Percentiles rank a stretch among this genome's conserved stretches.
These are phyloP conservation scores for Podaxis sp. DNA, from an alignment of 768 basidiomycete genomes.

Conservation along the genomic window DNA sequence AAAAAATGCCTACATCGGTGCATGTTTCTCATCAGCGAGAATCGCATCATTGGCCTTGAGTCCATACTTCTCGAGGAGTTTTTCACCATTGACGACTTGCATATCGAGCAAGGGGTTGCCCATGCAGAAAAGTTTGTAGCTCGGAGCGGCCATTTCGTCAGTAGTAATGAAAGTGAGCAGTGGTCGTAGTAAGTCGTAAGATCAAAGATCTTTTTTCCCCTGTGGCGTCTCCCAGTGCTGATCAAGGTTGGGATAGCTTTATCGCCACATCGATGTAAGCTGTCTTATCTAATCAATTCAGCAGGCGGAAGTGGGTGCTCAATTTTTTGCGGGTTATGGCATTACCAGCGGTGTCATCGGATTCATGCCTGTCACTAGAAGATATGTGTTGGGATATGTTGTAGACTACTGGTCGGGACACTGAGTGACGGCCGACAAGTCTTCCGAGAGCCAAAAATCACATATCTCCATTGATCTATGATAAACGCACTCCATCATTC, in stretches of 20 bases:
- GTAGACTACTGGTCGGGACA: too few relatives aligned
- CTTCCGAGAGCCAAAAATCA: neutral
- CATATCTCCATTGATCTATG: neutral
- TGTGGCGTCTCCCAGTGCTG: neutral
- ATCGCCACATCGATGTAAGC: slow-evolving; percentile 8
- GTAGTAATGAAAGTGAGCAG: neutral
- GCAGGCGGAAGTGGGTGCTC: neutral
- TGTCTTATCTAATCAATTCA: slow-evolving; percentile 10
- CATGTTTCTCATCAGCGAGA: slow-evolving; percentile 86
- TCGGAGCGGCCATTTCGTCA: slow-evolving; percentile 33
- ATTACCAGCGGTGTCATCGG: neutral
- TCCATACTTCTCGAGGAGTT: slow-evolving; percentile 81
- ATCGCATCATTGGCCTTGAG: slow-evolving; percentile 96
- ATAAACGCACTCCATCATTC: too few relatives aligned
- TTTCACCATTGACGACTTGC: slow-evolving; percentile 84
- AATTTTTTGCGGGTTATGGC: neutral
- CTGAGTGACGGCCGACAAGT: too few relatives aligned
- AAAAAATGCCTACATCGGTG: slow-evolving; percentile 59
- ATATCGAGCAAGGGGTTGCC: slow-evolving; percentile 97
- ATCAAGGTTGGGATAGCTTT: neutral
- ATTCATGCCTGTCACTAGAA: neutral
- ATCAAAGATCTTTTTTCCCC: neutral
- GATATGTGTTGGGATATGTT: neutral
- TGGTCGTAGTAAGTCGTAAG: neutral
- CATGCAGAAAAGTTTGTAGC: slow-evolving; percentile 77